phyloP scores from a whole-genome alignment of 495 filamentous ascomycete species.

The Penicillium taxi region DNA sequence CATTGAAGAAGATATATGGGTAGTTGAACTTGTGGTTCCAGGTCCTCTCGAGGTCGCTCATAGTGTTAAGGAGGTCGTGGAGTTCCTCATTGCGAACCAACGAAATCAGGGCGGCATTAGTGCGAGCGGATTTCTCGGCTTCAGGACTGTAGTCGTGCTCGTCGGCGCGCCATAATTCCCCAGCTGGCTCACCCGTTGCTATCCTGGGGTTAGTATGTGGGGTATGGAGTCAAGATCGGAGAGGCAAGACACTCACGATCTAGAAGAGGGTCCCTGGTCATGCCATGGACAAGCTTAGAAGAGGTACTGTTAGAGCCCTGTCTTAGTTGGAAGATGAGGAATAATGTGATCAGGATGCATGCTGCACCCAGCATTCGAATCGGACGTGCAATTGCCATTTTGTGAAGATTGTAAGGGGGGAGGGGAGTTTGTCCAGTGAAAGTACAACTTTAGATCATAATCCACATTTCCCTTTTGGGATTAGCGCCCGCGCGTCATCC shows the following conservation, averaged over 20 bases:
- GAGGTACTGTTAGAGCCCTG: constrained; percentile 34
- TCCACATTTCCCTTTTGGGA: constrained; percentile 19
- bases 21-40: constrained; percentile 99
- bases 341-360: constrained; percentile 61
- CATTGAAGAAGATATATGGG: constrained; percentile 99
- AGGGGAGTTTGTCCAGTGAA: background rate
- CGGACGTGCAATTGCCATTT: constrained; percentile 75
- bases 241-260: constrained; percentile 54
- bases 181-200: constrained; percentile 79
- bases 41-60: constrained; percentile 84
- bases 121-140: constrained; percentile 65
- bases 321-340: constrained; percentile 66
- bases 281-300: constrained; percentile 35
- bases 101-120: constrained; percentile 85
- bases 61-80: constrained; percentile 71
- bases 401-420: constrained; percentile 19
- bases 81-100: constrained; percentile 90
- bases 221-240: constrained; percentile 4
- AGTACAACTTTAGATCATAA: constrained; percentile 11
- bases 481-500: constrained; percentile 24
- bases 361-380: constrained; percentile 69
- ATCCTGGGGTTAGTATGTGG: constrained; percentile 6
- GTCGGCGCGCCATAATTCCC: constrained; percentile 59
- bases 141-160: constrained; percentile 63
- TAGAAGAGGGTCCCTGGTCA: constrained; percentile 69